Conservation (phyloP, 495 filamentous ascomycete genomes). For the Penicillium turbatum region DNA sequence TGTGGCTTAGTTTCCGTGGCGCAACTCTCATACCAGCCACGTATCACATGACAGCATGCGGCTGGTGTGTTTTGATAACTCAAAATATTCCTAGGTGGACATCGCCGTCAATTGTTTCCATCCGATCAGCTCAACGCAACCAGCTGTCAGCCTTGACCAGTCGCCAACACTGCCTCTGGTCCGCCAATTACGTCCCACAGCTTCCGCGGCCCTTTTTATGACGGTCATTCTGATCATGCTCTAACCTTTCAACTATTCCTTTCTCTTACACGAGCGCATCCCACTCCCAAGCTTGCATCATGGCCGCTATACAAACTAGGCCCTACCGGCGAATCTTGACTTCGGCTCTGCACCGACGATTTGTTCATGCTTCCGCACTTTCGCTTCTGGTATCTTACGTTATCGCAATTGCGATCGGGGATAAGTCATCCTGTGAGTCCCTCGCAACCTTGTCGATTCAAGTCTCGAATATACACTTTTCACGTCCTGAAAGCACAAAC, state of each 20-base stretch:
- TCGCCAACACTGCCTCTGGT: conserved; percentile 8
- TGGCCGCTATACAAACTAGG: conserved; percentile 46
- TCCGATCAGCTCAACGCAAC: conserved; percentile 10
- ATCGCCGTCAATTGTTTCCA: conserved; percentile 8
- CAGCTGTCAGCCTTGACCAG: conserved; percentile 2
- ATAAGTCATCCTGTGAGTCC: conserved; percentile 63
- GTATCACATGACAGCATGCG: conserved; percentile 31
- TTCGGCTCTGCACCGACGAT: conserved; percentile 80
- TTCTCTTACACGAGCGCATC: conserved; percentile 28
- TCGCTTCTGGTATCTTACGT: conserved; percentile 67
- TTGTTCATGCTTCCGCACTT: conserved; percentile 66
- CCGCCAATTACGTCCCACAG: conserved; percentile 2
- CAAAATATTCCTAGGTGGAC: conserved; percentile 27
- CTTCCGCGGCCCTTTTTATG: conserved; percentile 9
- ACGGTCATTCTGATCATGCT: conserved; percentile 34
- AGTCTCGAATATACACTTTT: background rate
- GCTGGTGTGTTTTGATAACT: conserved; percentile 44
- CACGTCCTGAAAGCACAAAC: background rate
- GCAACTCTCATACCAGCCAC: conserved; percentile 2
- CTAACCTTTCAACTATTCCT: conserved; percentile 20
- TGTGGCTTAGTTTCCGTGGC: conserved; percentile 15
- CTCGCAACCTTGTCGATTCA: background rate
- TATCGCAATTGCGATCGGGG: conserved; percentile 65
- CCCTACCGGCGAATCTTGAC: conserved; percentile 88
- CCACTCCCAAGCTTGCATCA: conserved; percentile 32